Base-by-base conservation (phyloP, 2,329 filamentous ascomycete species). In the Alternaria solani region DNA sequence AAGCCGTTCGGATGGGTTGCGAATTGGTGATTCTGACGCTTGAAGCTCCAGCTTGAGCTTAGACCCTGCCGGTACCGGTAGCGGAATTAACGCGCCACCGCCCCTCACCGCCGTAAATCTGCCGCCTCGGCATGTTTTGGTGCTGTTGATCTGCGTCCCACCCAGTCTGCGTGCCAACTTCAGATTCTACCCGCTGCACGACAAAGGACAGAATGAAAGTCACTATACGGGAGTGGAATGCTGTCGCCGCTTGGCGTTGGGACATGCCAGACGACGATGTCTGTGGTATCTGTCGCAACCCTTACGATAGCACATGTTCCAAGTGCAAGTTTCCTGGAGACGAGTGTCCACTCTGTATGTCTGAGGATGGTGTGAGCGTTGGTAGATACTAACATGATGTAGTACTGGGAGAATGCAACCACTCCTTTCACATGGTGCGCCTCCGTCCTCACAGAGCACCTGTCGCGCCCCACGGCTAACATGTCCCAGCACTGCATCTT, bases 301-400 rank as follows among this genome's bases (percentile, higher is more conserved):
- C 97, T 74, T 99, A 98, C 77, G 95, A 99, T 78, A 94, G 94
- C 61, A 98, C 95, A 26, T 99, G 95, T 83, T 94, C 95, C 47
- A 96, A 93, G 56, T 99, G 95, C 88, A 97, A 96, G 85, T 98
- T 93, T 76, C 95, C 95, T 14, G 95, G 95, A 59, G 95, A 99
- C 73, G 94, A 97, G 76, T 99, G 95, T 81, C 91, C 91, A 60
- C 85, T 99, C 61, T 85, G 94, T 97, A 82, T 79, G 90, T 83
- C 32, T 62, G n/a, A 23, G 43, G 12, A 51, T 36, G 42, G 28
- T 11, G 57, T 11, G 57, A 6, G 18, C 4, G 18, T 28, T 20
- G 23, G 32, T n/a, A 20, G n/a, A 20, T 20, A 28, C 26, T 28
- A 6, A 23, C 36, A 41, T 65, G 75, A 54, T 55, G 18, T 38